Base-by-base conservation (phyloP, 768 basidiomycete species). In the Suillus placidus region DNA sequence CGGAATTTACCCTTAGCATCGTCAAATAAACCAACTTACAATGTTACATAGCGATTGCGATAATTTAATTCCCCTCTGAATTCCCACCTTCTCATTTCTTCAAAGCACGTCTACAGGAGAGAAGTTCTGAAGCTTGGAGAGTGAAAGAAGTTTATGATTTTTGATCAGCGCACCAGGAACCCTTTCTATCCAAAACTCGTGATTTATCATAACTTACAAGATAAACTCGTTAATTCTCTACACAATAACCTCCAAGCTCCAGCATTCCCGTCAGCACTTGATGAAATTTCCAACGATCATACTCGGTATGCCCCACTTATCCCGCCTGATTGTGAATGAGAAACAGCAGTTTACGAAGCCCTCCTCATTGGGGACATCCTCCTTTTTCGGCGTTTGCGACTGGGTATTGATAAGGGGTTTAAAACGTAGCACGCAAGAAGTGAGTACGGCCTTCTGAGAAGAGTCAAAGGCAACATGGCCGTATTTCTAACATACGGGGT, bases 211-310 rank as follows among this genome's bases (percentile, higher is more conserved):
- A 54, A 54, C 52, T 54, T 54, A 54, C 52, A 54, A 54, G 30
- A 54, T 54, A 54, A 54, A 18, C 52, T 54, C 52, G 9, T 54
- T 54, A 54, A 30, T 54, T 54, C 52, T 32, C 52, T 54, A 54
- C 30, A 54, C 30, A 54, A 67, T n/a, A 38, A 62, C 60, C n/a
- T 14, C 52, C n/a, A 38, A 65, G 54, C 6, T 20, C 40, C 16
- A 60, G 16, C 8, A 52, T 42, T 3, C n/a, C 26, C 16, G 51
- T 79, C 68, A 88, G 69, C 87, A 92, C 72, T 84, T 87, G 71
- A 94, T 92, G 69, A 94, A 94, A 74, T 94, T 94, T 18, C 94
- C 94, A 23, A 94, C 92, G 70, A 95, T 94, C 88, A 94, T 90
- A 60, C 88, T 93, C 38, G 93, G 93, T 68, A 94, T 94, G 0